Evolutionary conservation across 495 filamentous ascomycete species (phyloP).

Genomic region (Hypomontagnella monticulosa): DNA sequence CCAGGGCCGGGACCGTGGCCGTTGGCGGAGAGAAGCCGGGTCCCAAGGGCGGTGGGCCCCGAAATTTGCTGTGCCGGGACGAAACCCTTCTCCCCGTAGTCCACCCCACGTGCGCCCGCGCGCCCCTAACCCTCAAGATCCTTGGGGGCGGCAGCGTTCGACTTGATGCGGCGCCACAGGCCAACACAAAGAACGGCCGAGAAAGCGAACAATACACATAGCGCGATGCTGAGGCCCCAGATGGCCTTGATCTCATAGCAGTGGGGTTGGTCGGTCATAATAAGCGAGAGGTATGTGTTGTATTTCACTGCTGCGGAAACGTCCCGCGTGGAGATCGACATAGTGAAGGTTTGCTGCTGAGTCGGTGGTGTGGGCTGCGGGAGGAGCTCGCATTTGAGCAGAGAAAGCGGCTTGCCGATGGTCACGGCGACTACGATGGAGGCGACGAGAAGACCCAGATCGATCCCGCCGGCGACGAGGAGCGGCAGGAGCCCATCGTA

Average conservation of each 20-base stretch:
- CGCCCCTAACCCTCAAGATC: conserved; percentile 57
- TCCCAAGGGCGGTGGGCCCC: conserved; percentile 42
- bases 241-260: conserved; percentile 89
- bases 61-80: conserved; percentile 35
- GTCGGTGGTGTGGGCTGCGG: conserved; percentile 46
- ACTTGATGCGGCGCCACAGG: conserved; percentile 61
- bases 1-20: conserved; percentile 17
- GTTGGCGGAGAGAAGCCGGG: conserved; percentile 34
- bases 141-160: conserved; percentile 32
- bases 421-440: conserved; percentile 75
- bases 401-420: conserved; percentile 82
- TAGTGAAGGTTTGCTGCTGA: conserved; percentile 16
- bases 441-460: conserved; percentile 74
- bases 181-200: conserved; percentile 65
- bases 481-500: conserved; percentile 78
- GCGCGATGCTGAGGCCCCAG: conserved; percentile 87
- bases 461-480: conserved; percentile 69
- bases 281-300: conserved; percentile 40
- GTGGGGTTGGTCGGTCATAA: conserved; percentile 65
- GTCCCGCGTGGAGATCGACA: conserved; percentile 34
- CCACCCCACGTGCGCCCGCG: conserved; percentile 50
- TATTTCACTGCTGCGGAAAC: conserved; percentile 43
- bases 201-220: conserved; percentile 81
- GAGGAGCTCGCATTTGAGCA: conserved; percentile 74
- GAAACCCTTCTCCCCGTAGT: conserved; percentile 8